Evolutionary conservation across 2,329 filamentous ascomycete species (phyloP).

Genomic region (Pyricularia sp.): DNA sequence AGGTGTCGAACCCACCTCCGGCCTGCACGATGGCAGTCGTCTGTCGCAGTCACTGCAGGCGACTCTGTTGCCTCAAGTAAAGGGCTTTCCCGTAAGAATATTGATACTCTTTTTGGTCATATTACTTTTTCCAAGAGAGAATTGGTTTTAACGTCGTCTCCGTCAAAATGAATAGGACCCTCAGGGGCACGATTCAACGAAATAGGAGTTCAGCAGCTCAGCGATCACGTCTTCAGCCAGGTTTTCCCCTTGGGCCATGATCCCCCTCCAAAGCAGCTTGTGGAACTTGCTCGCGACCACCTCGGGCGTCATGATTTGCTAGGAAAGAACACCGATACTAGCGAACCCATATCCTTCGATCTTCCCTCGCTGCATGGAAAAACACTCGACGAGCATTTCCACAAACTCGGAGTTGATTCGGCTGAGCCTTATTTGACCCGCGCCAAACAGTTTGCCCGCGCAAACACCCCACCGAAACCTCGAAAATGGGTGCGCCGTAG

Average conservation of each 20-base stretch:
- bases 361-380: slow-evolving; percentile 66
- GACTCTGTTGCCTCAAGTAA: slow-evolving; percentile 12
- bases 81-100: slow-evolving; percentile 26
- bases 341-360: slow-evolving; percentile 69
- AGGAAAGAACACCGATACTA: slow-evolving; percentile 76
- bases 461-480: slow-evolving; percentile 44
- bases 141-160: slow-evolving; percentile 5
- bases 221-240: slow-evolving; percentile 67
- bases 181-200: slow-evolving; percentile 69
- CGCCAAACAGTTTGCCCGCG: slow-evolving; percentile 61
- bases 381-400: slow-evolving; percentile 87
- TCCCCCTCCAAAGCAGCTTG: slow-evolving; percentile 54
- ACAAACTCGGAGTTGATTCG: slow-evolving; percentile 72
- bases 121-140: slow-evolving; percentile 5
- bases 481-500: slow-evolving; percentile 64
- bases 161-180: slow-evolving; percentile 20
- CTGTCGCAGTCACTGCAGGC: slow-evolving; percentile 14
- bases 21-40: slow-evolving; percentile 32
- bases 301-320: slow-evolving; percentile 72
- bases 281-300: slow-evolving; percentile 71
- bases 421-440: slow-evolving; percentile 70
- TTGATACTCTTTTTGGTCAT: neutral
- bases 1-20: slow-evolving; percentile 13
- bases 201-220: slow-evolving; percentile 89
- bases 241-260: slow-evolving; percentile 53